phyloP scores from a whole-genome alignment of 1,284 basidiomycete genomes.

The Pseudozyma flocculosa region DNA sequence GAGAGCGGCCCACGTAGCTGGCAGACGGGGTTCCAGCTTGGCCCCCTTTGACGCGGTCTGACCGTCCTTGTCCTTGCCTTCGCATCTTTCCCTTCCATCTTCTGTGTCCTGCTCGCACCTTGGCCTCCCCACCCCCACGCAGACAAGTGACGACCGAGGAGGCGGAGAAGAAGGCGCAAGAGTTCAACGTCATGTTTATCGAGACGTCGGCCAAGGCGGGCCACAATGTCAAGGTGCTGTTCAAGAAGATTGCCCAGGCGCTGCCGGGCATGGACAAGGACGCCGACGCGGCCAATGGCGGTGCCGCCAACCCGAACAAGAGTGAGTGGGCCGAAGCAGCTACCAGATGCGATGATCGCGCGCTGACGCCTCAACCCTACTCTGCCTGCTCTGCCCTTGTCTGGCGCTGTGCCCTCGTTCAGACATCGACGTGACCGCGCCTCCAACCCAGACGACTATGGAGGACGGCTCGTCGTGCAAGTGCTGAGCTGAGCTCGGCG shows the following conservation, averaged over 20 bases:
- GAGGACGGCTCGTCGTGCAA: conserved; percentile 44
- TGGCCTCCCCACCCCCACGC: background rate
- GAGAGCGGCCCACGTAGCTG: background rate
- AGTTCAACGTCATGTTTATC: conserved; percentile 96
- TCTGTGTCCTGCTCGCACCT: background rate
- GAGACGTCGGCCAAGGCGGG: conserved; percentile 99
- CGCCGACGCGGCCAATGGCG: conserved; percentile 63
- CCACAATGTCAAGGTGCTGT: conserved; percentile 97
- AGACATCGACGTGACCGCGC: conserved; percentile 46
- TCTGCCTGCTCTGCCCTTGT: too few species aligned
- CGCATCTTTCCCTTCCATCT: too few species aligned
- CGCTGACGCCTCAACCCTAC: too few species aligned
- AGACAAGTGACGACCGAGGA: conserved; percentile 98
- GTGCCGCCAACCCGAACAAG: conserved; percentile 28
- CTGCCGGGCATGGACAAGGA: conserved; percentile 93
- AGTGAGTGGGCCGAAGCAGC: conserved; percentile 24
- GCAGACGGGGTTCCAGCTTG: too few species aligned
- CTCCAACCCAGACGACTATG: conserved; percentile 37
- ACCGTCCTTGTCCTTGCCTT: too few species aligned
- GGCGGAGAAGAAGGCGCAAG: conserved; percentile 87
- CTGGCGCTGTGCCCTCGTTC: too few species aligned
- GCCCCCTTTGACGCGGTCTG: too few species aligned
- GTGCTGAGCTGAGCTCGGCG: conserved; percentile 15
- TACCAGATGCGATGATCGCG: too few species aligned
- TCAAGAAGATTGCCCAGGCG: conserved; percentile 99